A percentile compares a stretch with the other conserved stretches of the same genome.
phyloP scores from a whole-genome alignment of 106 monocot species.

The Platanthera guangdongensis region DNA sequence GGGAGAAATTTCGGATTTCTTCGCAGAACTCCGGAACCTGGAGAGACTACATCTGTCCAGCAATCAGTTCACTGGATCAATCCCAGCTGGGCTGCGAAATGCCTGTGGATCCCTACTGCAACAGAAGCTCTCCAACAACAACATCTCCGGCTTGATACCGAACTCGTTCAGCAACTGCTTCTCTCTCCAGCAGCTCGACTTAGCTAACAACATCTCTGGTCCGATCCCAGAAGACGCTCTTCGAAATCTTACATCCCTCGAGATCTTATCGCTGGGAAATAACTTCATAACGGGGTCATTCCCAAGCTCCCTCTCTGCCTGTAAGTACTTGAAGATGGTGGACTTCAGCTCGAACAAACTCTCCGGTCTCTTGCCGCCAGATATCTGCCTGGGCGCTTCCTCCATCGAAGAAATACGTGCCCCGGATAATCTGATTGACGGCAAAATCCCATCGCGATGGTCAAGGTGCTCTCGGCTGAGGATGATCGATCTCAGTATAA shows the following conservation, averaged over 20 bases:
- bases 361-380: conserved; percentile 23
- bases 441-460: conserved; percentile 38
- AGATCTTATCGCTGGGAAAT: conserved; percentile 43
- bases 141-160: conserved; percentile 19
- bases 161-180: conserved; percentile 23
- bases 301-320: conserved; percentile 35
- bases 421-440: conserved; percentile 62
- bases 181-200: conserved; percentile 39
- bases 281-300: conserved; percentile 67
- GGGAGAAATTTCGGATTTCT: conserved; percentile 41
- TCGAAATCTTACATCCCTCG: conserved; percentile 23
- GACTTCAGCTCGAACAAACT: conserved; percentile 73
- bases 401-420: conserved; percentile 56
- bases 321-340: conserved; percentile 41
- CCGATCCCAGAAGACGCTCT: conserved; percentile 41
- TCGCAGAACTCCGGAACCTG: conserved; percentile 31
- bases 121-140: conserved; percentile 45
- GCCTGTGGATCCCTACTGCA: conserved; percentile 36
- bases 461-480: conserved; percentile 38
- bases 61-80: conserved; percentile 36
- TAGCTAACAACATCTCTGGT: conserved; percentile 54
- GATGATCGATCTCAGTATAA: conserved; percentile 59
- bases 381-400: conserved; percentile 36
- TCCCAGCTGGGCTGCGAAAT: conserved; percentile 37
- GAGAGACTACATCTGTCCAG: conserved; percentile 61